A percentile compares a stretch with the other conserved stretches of the same genome.
Evolutionary conservation across 2,329 filamentous ascomycete genomes (phyloP).

Genomic region (Phialemonium atrogriseum): DNA sequence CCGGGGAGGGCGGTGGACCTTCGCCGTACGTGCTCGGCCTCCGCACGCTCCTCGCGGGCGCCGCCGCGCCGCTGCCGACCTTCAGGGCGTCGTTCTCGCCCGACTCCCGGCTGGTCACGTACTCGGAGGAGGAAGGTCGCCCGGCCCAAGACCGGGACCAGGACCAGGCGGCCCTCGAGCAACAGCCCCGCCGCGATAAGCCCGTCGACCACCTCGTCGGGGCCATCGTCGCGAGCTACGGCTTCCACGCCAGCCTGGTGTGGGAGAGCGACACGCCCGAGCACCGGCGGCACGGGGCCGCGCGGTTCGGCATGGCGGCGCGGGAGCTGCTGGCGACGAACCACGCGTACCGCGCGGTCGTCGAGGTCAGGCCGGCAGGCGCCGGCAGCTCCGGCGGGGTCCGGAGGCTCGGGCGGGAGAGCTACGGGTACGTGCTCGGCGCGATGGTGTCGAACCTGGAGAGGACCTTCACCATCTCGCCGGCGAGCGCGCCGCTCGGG

Average conservation of each 20-base stretch:
- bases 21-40: slow-evolving; percentile 41
- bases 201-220: slow-evolving; percentile 48
- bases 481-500: slow-evolving; percentile 60
- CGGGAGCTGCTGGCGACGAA: slow-evolving; percentile 56
- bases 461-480: slow-evolving; percentile 73
- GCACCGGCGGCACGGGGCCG: slow-evolving; percentile 67
- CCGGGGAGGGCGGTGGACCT: slow-evolving; percentile 20
- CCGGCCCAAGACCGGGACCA: slow-evolving; percentile 6
- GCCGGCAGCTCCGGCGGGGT: slow-evolving; percentile 19
- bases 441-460: slow-evolving; percentile 77
- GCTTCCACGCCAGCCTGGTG: slow-evolving; percentile 79
- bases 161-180: slow-evolving; percentile 19
- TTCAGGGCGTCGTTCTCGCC: slow-evolving; percentile 56
- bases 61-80: slow-evolving; percentile 45
- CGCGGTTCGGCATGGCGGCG: slow-evolving; percentile 80
- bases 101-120: slow-evolving; percentile 41
- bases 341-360: slow-evolving; percentile 39
- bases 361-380: slow-evolving; percentile 21
- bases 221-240: slow-evolving; percentile 83
- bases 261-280: slow-evolving; percentile 82
- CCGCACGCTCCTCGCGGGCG: slow-evolving; percentile 52
- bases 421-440: slow-evolving; percentile 73
- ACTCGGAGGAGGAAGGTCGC: slow-evolving; percentile 12
- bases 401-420: no score
- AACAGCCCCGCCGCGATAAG: slow-evolving; percentile 16